Evolutionary conservation across 2,329 filamentous ascomycete species (phyloP), one percentile per base, ranked within the genome.

Genomic region (Hymenoscyphus albidus): DNA sequence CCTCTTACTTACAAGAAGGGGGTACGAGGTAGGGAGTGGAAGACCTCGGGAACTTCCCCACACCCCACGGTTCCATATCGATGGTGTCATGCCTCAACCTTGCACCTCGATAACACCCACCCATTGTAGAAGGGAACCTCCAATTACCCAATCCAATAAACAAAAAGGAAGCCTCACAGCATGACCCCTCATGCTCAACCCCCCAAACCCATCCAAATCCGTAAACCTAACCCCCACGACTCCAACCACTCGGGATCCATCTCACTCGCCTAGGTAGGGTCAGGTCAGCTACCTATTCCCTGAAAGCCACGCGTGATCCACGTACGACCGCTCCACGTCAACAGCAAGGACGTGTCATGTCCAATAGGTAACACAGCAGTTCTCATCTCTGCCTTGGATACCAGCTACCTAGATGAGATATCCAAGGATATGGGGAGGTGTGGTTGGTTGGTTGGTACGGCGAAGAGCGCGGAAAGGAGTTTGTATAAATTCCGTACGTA

Each of bases 101-200:
- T 58, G 35, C 55, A 58, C n/a, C n/a, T 58, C 27, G 55, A 58
- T 58, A 58, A 58, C 22, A 22, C 55, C 9, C 13, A 13, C 18
- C 18, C 44, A 12, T 10, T 22, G 7, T 22, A 51, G 5, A 27
- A 54, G 22, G 5, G 4, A 54, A 2, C 44, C 18, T 22, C 48
- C 6, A 4, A 35, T 35, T 12, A 22, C 48, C 48, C 18, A 18
- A 54, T 22, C 48, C 48, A 18, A 27, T 22, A 27, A 12, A 54
- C 12, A 31, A 18, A 27, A 10, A 10, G n/a, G 10, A 27, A 54
- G 13, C n/a, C 18, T 27, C 27, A 27, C 27, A 27, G 27, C 27
- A 27, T 27, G 27, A 51, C 10, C 44, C 3, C n/a, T 18, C 7
- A 27, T 27, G 27, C 27, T 27, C 27, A 27, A 27, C 48, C 48